These are phyloP conservation scores for Rhododendron griersonianum DNA, from an alignment of 148 eudicot species.

Conservation along the genomic window DNA sequence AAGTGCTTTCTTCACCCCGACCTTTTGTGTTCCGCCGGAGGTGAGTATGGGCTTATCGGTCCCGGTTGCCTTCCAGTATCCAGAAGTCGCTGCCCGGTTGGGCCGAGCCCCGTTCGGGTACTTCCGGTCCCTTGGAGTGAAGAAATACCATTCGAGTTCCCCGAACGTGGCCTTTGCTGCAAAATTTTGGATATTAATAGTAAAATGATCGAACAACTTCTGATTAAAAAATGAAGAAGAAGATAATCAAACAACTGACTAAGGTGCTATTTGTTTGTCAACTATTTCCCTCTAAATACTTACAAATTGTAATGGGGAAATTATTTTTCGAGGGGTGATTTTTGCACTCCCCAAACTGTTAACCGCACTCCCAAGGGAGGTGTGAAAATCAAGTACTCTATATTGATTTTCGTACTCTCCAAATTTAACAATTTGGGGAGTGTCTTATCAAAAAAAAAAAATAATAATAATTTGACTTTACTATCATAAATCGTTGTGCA, in stretches of 20 bases:
- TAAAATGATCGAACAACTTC: too few species aligned
- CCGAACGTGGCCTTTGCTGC: constrained; percentile 30
- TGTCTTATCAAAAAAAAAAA: too few species aligned
- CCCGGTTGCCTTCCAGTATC: constrained; percentile 32
- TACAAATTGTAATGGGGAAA: too few species aligned
- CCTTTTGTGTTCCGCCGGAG: constrained; percentile 16
- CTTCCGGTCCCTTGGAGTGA: constrained; percentile 28
- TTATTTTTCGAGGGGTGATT: too few species aligned
- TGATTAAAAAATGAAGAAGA: too few species aligned
- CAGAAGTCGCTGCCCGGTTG: constrained; percentile 27
- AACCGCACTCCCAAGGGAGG: too few species aligned
- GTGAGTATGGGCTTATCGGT: constrained; percentile 29
- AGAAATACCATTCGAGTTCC: constrained; percentile 30
- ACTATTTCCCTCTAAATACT: background rate
- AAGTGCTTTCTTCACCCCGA: constrained; percentile 32
- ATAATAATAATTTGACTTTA: too few species aligned
- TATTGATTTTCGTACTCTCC: too few species aligned
- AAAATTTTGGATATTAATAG: background rate
- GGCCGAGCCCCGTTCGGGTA: constrained; percentile 30
- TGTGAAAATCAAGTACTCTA: too few species aligned
- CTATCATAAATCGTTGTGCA: too few species aligned
- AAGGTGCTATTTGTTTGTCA: background rate
- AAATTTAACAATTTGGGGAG: too few species aligned
- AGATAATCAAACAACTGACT: background rate
- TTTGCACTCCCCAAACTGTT: too few species aligned